phyloP scores from a whole-genome alignment of 495 filamentous ascomycete species.

The Aspergillus homomorphus region DNA sequence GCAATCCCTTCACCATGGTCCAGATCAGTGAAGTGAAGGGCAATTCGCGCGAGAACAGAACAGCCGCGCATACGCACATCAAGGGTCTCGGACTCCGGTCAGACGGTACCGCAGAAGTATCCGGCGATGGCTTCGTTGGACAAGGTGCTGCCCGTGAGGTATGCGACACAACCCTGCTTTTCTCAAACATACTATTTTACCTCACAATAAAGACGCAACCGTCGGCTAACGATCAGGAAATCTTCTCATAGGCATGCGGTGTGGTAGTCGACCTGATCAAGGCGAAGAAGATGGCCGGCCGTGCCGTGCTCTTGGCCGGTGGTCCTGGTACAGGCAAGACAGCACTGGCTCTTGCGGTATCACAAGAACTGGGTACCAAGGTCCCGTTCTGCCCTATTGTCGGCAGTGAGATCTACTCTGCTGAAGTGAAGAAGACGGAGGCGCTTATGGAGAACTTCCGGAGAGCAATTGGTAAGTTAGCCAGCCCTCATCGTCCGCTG shows the following conservation, averaged over 20 bases:
- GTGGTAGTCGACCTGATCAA: slow-evolving; percentile 92
- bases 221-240: slow-evolving; percentile 12
- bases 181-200: neutral
- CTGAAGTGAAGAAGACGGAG: slow-evolving; percentile 98
- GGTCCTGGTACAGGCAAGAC: slow-evolving; percentile 96
- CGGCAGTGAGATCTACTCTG: slow-evolving; percentile 93
- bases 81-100: slow-evolving; percentile 81
- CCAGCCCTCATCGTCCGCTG: neutral
- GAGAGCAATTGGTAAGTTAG: slow-evolving; percentile 73
- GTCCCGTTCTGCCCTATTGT: slow-evolving; percentile 97
- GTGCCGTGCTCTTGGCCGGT: slow-evolving; percentile 88
- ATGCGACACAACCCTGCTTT: slow-evolving; percentile 9
- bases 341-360: slow-evolving; percentile 88
- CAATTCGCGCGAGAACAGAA: slow-evolving; percentile 91
- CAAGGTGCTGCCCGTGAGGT: slow-evolving; percentile 87
- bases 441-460: slow-evolving; percentile 98
- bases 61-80: slow-evolving; percentile 95
- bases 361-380: slow-evolving; percentile 92
- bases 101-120: slow-evolving; percentile 76
- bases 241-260: slow-evolving; percentile 70
- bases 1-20: slow-evolving; percentile 60
- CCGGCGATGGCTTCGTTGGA: slow-evolving; percentile 81
- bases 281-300: slow-evolving; percentile 93
- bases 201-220: neutral
- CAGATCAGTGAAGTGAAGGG: slow-evolving; percentile 95